Evolutionary conservation across 352 stramenopile species (phyloP).

Genomic region (Phytophthora hybrid): DNA sequence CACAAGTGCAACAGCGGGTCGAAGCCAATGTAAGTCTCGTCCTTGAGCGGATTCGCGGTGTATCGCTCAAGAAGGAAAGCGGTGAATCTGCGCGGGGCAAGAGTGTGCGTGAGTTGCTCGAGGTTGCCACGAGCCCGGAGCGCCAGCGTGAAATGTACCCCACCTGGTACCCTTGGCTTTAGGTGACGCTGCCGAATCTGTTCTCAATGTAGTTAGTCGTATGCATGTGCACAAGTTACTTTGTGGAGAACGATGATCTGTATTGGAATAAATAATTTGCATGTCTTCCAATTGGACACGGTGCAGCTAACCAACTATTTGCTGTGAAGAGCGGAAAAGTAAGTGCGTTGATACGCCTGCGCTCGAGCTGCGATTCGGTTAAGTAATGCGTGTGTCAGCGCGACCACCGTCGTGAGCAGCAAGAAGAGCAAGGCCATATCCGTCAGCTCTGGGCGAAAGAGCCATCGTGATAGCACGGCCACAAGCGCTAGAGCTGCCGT

Average conservation of each 20-base stretch:
- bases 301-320: background rate
- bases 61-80: conserved; percentile 82
- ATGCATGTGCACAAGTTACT: conserved; percentile 24
- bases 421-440: conserved; percentile 75
- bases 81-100: conserved; percentile 67
- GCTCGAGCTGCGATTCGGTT: conserved; percentile 40
- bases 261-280: conserved; percentile 44
- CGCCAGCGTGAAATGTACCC: conserved; percentile 88
- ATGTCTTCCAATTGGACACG: conserved; percentile 9
- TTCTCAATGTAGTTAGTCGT: conserved; percentile 23
- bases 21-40: conserved; percentile 89
- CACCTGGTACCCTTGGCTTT: conserved; percentile 90
- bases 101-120: conserved; percentile 80
- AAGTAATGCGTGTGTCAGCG: conserved; percentile 62
- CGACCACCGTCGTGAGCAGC: conserved; percentile 64
- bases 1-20: conserved; percentile 85
- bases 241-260: conserved; percentile 21
- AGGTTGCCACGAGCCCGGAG: conserved; percentile 85
- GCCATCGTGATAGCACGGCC: conserved; percentile 62
- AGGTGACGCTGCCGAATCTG: conserved; percentile 21
- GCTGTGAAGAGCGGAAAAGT: conserved; percentile 9
- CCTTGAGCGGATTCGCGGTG: conserved; percentile 78
- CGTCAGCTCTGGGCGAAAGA: conserved; percentile 59
- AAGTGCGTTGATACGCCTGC: conserved; percentile 30
- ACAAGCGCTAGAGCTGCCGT: conserved; percentile 59